These are phyloP conservation scores for Cercis canadensis DNA, from an alignment of 306 rosid genomes.

Conservation along the genomic window DNA sequence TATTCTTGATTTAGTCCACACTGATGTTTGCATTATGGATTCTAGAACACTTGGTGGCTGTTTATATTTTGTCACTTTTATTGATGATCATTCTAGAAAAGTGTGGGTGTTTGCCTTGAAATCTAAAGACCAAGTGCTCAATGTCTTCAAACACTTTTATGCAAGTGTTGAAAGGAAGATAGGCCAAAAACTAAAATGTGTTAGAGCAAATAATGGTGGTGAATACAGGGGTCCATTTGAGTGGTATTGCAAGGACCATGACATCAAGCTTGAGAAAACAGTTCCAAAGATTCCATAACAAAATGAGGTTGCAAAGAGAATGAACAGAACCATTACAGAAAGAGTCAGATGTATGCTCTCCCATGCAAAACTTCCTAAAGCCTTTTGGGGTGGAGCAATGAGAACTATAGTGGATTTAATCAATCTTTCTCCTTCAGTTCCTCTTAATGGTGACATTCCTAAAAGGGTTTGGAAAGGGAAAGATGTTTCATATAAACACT, in stretches of 20 bases:
- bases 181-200: too few species aligned
- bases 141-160: neutral
- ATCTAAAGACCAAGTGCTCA: neutral
- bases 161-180: too few species aligned
- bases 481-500: neutral
- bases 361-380: slow-evolving; percentile 10
- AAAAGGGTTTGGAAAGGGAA: neutral
- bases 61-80: too few species aligned
- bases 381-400: slow-evolving; percentile 15
- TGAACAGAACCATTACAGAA: neutral
- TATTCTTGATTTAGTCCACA: neutral
- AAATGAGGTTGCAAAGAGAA: neutral
- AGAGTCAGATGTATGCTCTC: neutral
- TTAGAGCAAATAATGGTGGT: neutral
- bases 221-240: neutral
- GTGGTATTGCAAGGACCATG: neutral
- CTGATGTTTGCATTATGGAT: neutral
- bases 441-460: neutral
- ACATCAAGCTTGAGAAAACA: neutral
- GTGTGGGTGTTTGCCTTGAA: too few species aligned
- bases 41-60: too few species aligned
- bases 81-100: neutral
- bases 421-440: slow-evolving; percentile 12
- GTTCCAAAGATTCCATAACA: slow-evolving; percentile 8
- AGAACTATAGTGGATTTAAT: neutral